Conservation (phyloP, 1,284 basidiomycete genomes). For the Cutaneotrichosporon cyanovorans region DNA sequence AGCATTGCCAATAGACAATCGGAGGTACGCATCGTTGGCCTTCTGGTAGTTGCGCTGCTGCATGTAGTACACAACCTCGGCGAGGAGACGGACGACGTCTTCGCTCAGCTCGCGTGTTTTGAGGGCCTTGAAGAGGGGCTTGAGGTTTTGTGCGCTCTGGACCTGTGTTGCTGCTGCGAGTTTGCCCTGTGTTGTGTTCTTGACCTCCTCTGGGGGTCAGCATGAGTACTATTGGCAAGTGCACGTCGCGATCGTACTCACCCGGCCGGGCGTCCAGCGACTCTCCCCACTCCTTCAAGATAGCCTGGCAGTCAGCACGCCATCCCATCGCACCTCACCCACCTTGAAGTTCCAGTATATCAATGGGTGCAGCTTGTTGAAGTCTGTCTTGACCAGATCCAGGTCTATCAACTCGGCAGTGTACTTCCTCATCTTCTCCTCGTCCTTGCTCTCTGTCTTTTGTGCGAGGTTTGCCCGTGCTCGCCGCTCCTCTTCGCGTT, state of each 20-base stretch:
- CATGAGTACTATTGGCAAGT: background rate
- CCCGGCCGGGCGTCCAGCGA: slow-evolving; percentile 86
- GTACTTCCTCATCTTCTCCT: slow-evolving; percentile 7
- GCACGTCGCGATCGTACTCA: slow-evolving; percentile 38
- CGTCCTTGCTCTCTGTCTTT: background rate
- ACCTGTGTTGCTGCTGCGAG: slow-evolving; percentile 90
- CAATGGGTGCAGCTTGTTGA: slow-evolving; percentile 92
- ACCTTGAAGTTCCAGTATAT: slow-evolving; percentile 96
- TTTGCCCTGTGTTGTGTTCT: slow-evolving; percentile 83
- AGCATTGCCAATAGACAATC: slow-evolving; percentile 94
- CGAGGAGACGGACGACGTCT: slow-evolving; percentile 80
- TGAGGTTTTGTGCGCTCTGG: slow-evolving; percentile 91
- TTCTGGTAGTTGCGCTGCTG: slow-evolving; percentile 88
- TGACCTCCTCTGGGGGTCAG: slow-evolving; percentile 51
- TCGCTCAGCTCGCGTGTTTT: slow-evolving; percentile 66
- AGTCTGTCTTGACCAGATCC: slow-evolving; percentile 75
- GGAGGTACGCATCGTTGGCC: slow-evolving; percentile 94
- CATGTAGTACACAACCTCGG: slow-evolving; percentile 95
- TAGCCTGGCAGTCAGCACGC: too few relatives aligned
- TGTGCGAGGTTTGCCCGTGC: slow-evolving; percentile 17
- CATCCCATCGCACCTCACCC: too few relatives aligned
- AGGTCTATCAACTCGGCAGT: slow-evolving; percentile 52
- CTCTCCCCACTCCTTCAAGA: slow-evolving; percentile 91
- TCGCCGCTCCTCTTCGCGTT: slow-evolving; percentile 58
- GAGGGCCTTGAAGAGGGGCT: slow-evolving; percentile 87